Percentiles rank a stretch among this genome's conserved stretches.
These are phyloP conservation scores for Blastomyces percursus DNA, from an alignment of 2,329 filamentous ascomycete genomes.

Conservation along the genomic window DNA sequence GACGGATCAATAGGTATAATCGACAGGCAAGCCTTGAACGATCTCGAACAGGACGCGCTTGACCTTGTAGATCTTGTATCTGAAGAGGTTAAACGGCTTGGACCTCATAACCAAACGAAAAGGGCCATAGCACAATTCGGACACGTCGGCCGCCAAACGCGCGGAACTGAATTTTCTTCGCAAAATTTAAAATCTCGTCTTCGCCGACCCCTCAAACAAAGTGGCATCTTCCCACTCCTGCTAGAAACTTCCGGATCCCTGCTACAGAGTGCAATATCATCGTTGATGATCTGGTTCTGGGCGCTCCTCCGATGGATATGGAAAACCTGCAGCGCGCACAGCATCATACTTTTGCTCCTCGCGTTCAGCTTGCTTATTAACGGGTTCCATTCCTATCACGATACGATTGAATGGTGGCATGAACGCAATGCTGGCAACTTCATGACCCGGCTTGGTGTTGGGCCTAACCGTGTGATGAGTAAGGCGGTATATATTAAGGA, in stretches of 20 bases:
- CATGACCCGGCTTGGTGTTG: constrained; percentile 70
- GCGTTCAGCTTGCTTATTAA: constrained; percentile 61
- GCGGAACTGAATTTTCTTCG: constrained; percentile 30
- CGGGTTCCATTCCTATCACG: constrained; percentile 60
- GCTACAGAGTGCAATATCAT: constrained; percentile 61
- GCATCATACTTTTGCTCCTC: constrained; percentile 60
- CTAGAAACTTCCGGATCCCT: constrained; percentile 63
- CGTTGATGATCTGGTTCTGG: constrained; percentile 66
- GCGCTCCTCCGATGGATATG: constrained; percentile 54
- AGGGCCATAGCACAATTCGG: constrained; percentile 40
- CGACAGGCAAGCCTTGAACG: constrained; percentile 58
- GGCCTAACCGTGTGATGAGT: constrained; percentile 69
- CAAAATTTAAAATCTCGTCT: constrained; percentile 25
- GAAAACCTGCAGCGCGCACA: constrained; percentile 60
- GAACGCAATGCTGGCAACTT: constrained; percentile 71
- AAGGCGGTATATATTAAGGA: constrained; percentile 75
- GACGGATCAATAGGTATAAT: constrained; percentile 35
- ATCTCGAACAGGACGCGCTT: constrained; percentile 43
- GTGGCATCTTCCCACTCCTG: constrained; percentile 57
- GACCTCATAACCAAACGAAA: constrained; percentile 38
- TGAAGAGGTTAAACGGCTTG: constrained; percentile 39
- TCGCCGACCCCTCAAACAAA: constrained; percentile 49
- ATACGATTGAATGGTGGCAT: constrained; percentile 69
- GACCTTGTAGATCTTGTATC: constrained; percentile 41
- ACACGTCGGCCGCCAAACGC: constrained; percentile 36